Base-by-base conservation (phyloP, 768 basidiomycete genomes). In the Phanerochaete sordida region DNA sequence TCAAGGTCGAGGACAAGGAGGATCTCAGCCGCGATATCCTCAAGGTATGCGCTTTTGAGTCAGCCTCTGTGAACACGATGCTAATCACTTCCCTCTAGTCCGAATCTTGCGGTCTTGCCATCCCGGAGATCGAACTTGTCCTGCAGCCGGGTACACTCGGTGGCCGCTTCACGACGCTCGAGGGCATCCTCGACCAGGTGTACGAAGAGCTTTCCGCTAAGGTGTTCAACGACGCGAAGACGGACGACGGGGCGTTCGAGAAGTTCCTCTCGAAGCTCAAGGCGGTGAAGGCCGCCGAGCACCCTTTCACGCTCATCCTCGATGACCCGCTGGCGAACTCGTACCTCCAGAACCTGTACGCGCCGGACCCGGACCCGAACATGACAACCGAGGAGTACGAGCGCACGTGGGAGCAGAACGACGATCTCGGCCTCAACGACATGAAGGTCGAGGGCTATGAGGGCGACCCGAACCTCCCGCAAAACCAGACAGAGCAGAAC, bases 271-370 rank as follows among this genome's bases (percentile, higher is more conserved):
- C 73, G 62, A 81, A 84, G 31, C 79, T 97, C 35, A 93, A 93
- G 73, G 82, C 82, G 16, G 83, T 95, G 63, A 94, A 93, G 75
- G 81, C 79, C 46, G 95, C 83, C 13, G 82, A 87, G 54, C 79
- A 78, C 33, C 87, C 89, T 3, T 99, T 96, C 75, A 98, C 96
- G 0, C 70, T 99, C 61, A 90, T 98, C 70, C 78, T 99, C 11
- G 96, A 98, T 68, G 96, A 98, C 69, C 97, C 97, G 2, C 79
- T 98, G 21, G 88, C 93, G 15, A 98, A 98, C 72, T 95, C 93
- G 2, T 95, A 98, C 69, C 77, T 99, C 47, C 97, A 99, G 72
- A 97, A 94, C 71, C 67, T 95, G n/a, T 98, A 96, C 70, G 96
- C 97, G 0, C 97, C 97, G 3, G 96, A 99, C 69, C 87, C 91